These are phyloP conservation scores for Tremella mesenterica DNA, from an alignment of 768 basidiomycete genomes.

Conservation along the genomic window DNA sequence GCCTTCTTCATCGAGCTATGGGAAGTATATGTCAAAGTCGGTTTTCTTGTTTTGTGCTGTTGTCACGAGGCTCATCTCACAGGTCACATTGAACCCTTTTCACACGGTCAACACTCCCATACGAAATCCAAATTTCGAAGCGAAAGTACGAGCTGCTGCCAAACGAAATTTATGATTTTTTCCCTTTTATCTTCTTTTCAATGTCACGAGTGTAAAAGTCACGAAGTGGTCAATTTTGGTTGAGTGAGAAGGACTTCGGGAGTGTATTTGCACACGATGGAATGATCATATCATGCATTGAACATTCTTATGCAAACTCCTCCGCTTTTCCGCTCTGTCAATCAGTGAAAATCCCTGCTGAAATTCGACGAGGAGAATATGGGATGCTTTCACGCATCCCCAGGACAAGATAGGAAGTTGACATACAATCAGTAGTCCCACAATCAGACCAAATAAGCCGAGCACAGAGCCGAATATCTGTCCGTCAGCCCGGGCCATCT, in stretches of 20 bases:
- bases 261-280: slow-evolving; percentile 4
- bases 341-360: too few species aligned
- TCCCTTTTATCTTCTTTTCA: neutral
- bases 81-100: slow-evolving; percentile 93
- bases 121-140: slow-evolving; percentile 71
- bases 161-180: slow-evolving; percentile 44
- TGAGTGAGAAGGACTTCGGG: too few species aligned
- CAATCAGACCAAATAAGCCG: slow-evolving; percentile 86
- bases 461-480: slow-evolving; percentile 54
- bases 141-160: slow-evolving; percentile 72
- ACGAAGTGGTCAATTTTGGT: neutral
- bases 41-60: slow-evolving; percentile 18
- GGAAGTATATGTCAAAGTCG: slow-evolving; percentile 94
- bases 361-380: too few species aligned
- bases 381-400: neutral
- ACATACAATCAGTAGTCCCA: slow-evolving; percentile 71
- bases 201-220: neutral
- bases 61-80: slow-evolving; percentile 8
- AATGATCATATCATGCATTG: slow-evolving; percentile 2
- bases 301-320: slow-evolving; percentile 38
- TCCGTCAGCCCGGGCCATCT: neutral
- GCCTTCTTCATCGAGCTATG: slow-evolving; percentile 89
- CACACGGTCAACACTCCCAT: slow-evolving; percentile 81
- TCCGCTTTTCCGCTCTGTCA: slow-evolving; percentile 45
- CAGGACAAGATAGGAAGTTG: neutral